These are phyloP conservation scores for Lipomyces sp. DNA, from an alignment of 805 yeast genomes.

Conservation along the genomic window DNA sequence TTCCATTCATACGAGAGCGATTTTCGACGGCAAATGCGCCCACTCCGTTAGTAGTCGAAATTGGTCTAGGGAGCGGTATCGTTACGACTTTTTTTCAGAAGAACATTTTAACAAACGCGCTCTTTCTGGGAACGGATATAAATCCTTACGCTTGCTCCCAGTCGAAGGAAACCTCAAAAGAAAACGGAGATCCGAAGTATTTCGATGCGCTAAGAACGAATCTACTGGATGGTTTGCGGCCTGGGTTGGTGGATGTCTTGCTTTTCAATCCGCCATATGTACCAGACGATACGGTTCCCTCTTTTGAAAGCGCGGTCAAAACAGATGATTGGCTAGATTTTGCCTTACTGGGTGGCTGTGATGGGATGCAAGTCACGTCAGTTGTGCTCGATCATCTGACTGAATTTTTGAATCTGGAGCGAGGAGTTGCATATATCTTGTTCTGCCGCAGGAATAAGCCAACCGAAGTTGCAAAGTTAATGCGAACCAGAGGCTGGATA, in stretches of 20 bases:
- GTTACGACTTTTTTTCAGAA: conserved; percentile 76
- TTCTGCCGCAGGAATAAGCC: conserved; percentile 94
- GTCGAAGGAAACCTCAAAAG: conserved; percentile 52
- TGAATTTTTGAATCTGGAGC: conserved; percentile 51
- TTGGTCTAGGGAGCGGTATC: conserved; percentile 93
- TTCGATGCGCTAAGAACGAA: conserved; percentile 62
- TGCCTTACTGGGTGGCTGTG: conserved; percentile 86
- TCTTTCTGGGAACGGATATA: conserved; percentile 74
- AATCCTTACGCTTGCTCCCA: conserved; percentile 76
- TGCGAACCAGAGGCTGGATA: conserved; percentile 59
- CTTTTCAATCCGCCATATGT: conserved; percentile 97
- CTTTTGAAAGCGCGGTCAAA: conserved; percentile 54
- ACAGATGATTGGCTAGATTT: conserved; percentile 80
- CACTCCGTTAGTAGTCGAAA: conserved; percentile 69
- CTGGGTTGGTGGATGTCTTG: conserved; percentile 64
- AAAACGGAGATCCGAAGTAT: conserved; percentile 41
- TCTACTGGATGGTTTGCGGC: conserved; percentile 57
- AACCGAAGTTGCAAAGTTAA: conserved; percentile 55
- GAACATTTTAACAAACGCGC: conserved; percentile 57
- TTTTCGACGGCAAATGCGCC: conserved; percentile 10
- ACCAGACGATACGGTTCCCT: conserved; percentile 79
- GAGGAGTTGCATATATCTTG: conserved; percentile 83
- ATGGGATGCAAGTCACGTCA: conserved; percentile 88
- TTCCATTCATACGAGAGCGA: conserved; percentile 43
- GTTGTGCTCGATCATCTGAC: conserved; percentile 61